Evolutionary conservation across 202 grass and related monocot species (phyloP), one percentile per base, ranked within the genome.

Genomic region (Digitaria exilis): DNA sequence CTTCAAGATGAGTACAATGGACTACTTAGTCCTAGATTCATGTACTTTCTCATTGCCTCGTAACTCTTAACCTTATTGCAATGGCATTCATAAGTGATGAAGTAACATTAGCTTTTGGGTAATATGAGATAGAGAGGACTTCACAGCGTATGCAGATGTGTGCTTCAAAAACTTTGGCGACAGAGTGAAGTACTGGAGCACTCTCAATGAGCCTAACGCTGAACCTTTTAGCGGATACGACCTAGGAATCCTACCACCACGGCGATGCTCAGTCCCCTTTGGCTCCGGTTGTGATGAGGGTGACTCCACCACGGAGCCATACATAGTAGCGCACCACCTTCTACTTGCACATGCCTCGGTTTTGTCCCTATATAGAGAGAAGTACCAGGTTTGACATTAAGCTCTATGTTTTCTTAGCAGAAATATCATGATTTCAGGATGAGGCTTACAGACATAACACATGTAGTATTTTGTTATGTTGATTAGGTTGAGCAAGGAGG

Each of bases 91-190:
- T 9, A 55, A 34, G 18, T 71, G 24, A 58, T 41, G 46, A 71
- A 50, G 21, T 84, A 60, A 84, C 1, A n/a, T n/a, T 76, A 7
- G 4, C 0, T 73, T 59, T 68, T 86, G 18, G 45, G 73, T 50
- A 19, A 19, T 70, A 13, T 29, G 34, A 35, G 67, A 68, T 80
- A 98, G 96, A 57, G 96, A 98, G 55, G 96, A 98, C 69, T 95
- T 87, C 85, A 93, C 90, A 5, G 84, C 90, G 4, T 95, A 98
- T 7, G 92, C 87, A 0, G 83, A 98, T 39, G 92, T 98, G 35
- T 98, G 96, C 84, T 98, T 98, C 64, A 87, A 89, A 65, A 94
- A 89, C 84, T 98, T 95, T 2, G 96, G 92, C 0, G 92, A 98
- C 75, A 88, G 96, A 74, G 92, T 98, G 34, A 95, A 95, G 50